These are phyloP conservation scores for Halteria grandinella DNA, from an alignment of 73 alveolate species.

Conservation along the genomic window DNA sequence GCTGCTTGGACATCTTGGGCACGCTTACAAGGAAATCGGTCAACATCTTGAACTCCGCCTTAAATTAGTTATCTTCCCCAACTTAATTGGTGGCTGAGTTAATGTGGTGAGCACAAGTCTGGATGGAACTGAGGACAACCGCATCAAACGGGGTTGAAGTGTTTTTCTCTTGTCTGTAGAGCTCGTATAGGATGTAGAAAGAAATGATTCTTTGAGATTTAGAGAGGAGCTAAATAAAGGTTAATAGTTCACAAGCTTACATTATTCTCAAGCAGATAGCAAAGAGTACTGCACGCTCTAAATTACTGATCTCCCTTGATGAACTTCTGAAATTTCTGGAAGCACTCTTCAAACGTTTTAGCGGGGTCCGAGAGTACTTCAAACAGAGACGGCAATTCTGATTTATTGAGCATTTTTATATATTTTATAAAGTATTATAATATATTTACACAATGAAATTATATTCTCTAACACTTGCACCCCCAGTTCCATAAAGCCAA, in stretches of 20 bases:
- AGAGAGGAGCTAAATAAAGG: conserved; percentile 47
- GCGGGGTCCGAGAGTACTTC: conserved; percentile 51
- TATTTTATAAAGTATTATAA: neutral
- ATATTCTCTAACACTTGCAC: no score
- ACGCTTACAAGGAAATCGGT: conserved; percentile 48
- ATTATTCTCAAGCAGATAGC: conserved; percentile 69
- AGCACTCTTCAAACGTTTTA: conserved; percentile 72
- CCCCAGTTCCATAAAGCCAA: no score
- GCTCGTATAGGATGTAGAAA: conserved; percentile 75
- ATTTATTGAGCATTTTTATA: conserved; percentile 13
- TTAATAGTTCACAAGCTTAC: neutral
- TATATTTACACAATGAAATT: no score
- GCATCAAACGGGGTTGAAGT: conserved; percentile 66
- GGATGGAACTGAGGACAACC: conserved; percentile 39
- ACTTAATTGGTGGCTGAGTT: conserved; percentile 14
- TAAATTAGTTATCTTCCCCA: conserved; percentile 44
- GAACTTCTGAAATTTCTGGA: conserved; percentile 55
- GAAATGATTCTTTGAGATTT: conserved; percentile 77
- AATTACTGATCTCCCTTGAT: conserved; percentile 69
- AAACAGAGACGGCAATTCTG: neutral
- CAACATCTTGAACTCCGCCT: conserved; percentile 55
- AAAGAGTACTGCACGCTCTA: conserved; percentile 72
- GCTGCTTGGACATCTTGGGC: no score
- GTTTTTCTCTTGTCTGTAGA: conserved; percentile 64
- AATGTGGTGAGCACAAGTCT: no score